Evolutionary conservation across 768 basidiomycete species (phyloP).

Genomic region (Tulasnella sp.): DNA sequence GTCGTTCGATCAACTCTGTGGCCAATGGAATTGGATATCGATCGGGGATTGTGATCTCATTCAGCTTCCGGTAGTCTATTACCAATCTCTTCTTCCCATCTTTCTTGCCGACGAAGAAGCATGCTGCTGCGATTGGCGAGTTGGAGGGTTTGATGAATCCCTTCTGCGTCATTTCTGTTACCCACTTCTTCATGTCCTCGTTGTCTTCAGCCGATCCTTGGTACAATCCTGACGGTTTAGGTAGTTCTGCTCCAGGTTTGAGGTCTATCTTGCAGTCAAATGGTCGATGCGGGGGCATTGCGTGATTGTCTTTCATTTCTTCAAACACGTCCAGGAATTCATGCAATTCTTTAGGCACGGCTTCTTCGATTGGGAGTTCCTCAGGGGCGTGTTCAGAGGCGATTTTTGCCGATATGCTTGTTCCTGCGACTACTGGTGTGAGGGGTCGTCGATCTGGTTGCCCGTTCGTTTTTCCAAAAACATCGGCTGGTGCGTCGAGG

Average conservation of each 20-base stretch:
- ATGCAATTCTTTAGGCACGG: background rate
- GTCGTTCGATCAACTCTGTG: conserved; percentile 21
- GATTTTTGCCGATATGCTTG: background rate
- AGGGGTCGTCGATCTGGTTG: background rate
- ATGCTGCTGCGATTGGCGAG: conserved; percentile 24
- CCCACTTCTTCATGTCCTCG: conserved; percentile 17
- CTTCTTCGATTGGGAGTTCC: background rate
- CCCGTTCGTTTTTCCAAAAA: background rate
- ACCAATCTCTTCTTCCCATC: conserved; percentile 24
- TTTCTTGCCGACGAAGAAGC: conserved; percentile 28
- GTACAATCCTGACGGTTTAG: background rate
- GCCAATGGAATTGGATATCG: conserved; percentile 23
- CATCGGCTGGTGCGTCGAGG: background rate
- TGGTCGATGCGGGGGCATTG: background rate
- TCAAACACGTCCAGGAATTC: conserved; percentile 5
- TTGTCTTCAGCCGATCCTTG: background rate
- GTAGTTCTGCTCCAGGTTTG: background rate
- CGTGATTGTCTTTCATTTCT: background rate
- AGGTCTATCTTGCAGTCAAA: conserved; percentile 11
- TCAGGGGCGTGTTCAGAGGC: background rate
- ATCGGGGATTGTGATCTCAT: conserved; percentile 24
- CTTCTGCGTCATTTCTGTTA: conserved; percentile 27
- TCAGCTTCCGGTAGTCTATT: conserved; percentile 24
- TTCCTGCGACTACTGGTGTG: no score
- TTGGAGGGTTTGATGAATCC: conserved; percentile 22